phyloP scores from a whole-genome alignment of 257 asterid species.

The Vinca minor region DNA sequence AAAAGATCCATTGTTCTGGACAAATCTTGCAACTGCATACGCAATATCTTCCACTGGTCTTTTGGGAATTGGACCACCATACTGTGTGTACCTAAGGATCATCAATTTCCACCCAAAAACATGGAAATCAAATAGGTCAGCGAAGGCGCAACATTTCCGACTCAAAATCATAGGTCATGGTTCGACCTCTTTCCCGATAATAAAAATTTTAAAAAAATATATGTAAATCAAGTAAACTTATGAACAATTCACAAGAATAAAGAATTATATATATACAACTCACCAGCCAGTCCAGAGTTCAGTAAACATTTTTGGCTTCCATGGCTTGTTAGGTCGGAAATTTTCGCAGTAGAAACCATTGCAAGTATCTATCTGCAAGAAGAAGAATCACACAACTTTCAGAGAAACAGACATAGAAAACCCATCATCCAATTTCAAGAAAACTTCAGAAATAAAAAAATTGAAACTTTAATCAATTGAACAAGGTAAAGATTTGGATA shows the following conservation, averaged over 20 bases:
- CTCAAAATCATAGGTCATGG: too few species aligned
- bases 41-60: constrained; percentile 93
- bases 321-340: constrained; percentile 60
- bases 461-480: neutral
- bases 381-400: neutral
- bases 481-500: neutral
- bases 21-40: constrained; percentile 75
- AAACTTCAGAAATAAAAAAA: neutral
- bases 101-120: neutral
- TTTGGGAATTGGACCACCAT: constrained; percentile 63
- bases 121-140: too few species aligned
- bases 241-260: neutral
- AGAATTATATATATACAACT: constrained; percentile 4
- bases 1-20: constrained; percentile 83
- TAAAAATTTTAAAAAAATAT: neutral
- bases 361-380: constrained; percentile 78
- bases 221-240: too few species aligned
- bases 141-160: too few species aligned
- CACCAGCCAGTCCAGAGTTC: constrained; percentile 96
- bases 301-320: constrained; percentile 91
- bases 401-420: too few species aligned
- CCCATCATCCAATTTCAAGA: neutral
- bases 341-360: constrained; percentile 89
- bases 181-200: too few species aligned
- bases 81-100: constrained; percentile 51